Conservation (phyloP, 2,329 filamentous ascomycete species). For the Pseudogymnoascus sp. region DNA sequence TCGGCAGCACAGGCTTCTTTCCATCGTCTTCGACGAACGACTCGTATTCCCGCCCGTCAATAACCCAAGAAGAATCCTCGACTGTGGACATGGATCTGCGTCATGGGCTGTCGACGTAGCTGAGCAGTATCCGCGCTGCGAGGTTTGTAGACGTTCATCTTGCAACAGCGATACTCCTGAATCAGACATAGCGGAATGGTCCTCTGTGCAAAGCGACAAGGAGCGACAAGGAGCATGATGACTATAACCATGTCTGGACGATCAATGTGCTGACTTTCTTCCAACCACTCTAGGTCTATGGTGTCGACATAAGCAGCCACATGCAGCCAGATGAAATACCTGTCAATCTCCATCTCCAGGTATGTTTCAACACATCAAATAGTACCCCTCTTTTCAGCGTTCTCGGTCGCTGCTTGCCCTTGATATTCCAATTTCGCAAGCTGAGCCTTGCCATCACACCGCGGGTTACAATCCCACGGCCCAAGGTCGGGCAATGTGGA, state of each 20-base stretch:
- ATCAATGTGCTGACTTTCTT: background rate
- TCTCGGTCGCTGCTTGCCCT: background rate
- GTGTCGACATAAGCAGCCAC: constrained; percentile 64
- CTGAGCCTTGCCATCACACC: background rate
- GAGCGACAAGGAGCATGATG: background rate
- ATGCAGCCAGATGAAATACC: constrained; percentile 59
- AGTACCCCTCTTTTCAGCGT: background rate
- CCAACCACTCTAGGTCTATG: constrained; percentile 49
- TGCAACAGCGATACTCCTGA: constrained; percentile 1
- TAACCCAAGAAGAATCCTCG: constrained; percentile 52
- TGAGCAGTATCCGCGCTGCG: constrained; percentile 52
- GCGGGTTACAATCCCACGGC: background rate
- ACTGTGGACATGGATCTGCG: constrained; percentile 66
- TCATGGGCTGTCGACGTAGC: constrained; percentile 66
- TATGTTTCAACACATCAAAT: constrained; percentile 24
- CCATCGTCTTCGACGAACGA: constrained; percentile 56
- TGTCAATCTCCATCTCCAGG: constrained; percentile 61
- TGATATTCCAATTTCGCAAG: background rate
- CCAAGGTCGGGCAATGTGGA: background rate
- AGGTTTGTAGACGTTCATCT: constrained; percentile 40
- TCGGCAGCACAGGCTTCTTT: constrained; percentile 55
- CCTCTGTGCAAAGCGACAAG: background rate
- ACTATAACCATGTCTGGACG: background rate
- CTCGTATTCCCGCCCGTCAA: constrained; percentile 63
- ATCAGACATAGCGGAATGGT: background rate